Evolutionary conservation across 2,329 filamentous ascomycete genomes (phyloP).

Genomic region (Kalmusia sp.): DNA sequence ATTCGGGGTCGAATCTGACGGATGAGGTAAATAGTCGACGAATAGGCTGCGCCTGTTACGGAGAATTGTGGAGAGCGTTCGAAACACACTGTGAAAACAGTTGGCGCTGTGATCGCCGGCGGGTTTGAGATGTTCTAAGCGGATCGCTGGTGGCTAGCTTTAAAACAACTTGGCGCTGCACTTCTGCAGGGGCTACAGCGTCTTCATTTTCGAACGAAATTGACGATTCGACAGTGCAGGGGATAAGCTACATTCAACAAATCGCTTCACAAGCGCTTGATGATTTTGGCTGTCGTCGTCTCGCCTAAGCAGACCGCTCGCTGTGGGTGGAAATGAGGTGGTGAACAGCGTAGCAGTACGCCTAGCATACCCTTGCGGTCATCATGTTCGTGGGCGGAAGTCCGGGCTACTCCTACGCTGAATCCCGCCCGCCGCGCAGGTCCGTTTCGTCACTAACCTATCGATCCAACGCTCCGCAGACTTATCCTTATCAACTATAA

Average conservation of each 20-base stretch:
- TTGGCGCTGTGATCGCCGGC: constrained; percentile 15
- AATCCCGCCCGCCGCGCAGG: background rate
- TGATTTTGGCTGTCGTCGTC: background rate
- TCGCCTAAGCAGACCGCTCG: background rate
- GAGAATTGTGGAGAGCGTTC: constrained; percentile 25
- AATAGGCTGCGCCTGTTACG: constrained; percentile 7
- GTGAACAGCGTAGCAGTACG: background rate
- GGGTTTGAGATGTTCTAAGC: constrained; percentile 21
- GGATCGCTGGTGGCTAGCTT: constrained; percentile 40
- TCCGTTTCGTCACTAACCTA: background rate
- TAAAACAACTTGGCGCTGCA: constrained; percentile 32
- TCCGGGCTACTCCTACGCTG: constrained; percentile 1
- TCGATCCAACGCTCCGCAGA: too few relatives aligned
- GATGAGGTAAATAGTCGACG: constrained; percentile 13
- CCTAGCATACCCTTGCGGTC: background rate
- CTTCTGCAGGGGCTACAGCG: constrained; percentile 11
- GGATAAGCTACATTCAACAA: background rate
- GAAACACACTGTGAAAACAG: constrained; percentile 17
- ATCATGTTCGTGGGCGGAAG: constrained; percentile 1
- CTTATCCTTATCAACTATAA: too few relatives aligned
- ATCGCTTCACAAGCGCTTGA: background rate
- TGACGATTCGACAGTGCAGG: background rate
- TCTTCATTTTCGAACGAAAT: background rate
- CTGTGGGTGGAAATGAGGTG: background rate
- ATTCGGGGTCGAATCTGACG: constrained; percentile 12